Conservation (phyloP, 164 flowering plant species). For the Vitis riparia region DNA sequence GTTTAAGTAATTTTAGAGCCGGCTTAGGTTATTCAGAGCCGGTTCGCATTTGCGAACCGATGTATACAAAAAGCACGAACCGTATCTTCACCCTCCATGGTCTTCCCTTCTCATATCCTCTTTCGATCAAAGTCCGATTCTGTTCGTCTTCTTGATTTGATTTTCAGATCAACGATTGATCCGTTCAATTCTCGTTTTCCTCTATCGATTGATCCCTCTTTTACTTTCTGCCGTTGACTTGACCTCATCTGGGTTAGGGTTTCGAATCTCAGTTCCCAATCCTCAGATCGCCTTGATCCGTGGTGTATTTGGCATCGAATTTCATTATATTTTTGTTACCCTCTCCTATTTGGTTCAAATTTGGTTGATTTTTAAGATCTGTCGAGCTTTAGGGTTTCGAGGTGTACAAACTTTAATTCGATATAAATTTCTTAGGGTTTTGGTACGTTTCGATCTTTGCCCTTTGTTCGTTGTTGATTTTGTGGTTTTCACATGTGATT, state of each 20-base stretch:
- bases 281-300: background rate
- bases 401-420: background rate
- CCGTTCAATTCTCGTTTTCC: slow-evolving; percentile 12
- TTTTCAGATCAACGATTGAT: slow-evolving; percentile 10
- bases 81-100: slow-evolving; percentile 11
- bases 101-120: background rate
- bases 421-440: slow-evolving; percentile 3
- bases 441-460: slow-evolving; percentile 7
- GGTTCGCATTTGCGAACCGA: slow-evolving; percentile 13
- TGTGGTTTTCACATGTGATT: background rate
- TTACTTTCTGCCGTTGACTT: background rate
- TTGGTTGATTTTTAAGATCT: slow-evolving; percentile 4
- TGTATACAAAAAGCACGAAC: slow-evolving; percentile 18
- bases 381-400: slow-evolving; percentile 25
- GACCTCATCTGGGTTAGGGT: slow-evolving; percentile 18
- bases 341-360: background rate
- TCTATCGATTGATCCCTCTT: slow-evolving; percentile 21
- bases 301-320: background rate
- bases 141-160: slow-evolving; percentile 3
- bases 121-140: slow-evolving; percentile 12
- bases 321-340: background rate
- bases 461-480: background rate
- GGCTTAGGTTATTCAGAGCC: background rate
- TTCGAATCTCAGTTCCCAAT: background rate
- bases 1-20: no score